Base-by-base conservation (phyloP, 176 grass and related monocot species). In the Carex cristatella region DNA sequence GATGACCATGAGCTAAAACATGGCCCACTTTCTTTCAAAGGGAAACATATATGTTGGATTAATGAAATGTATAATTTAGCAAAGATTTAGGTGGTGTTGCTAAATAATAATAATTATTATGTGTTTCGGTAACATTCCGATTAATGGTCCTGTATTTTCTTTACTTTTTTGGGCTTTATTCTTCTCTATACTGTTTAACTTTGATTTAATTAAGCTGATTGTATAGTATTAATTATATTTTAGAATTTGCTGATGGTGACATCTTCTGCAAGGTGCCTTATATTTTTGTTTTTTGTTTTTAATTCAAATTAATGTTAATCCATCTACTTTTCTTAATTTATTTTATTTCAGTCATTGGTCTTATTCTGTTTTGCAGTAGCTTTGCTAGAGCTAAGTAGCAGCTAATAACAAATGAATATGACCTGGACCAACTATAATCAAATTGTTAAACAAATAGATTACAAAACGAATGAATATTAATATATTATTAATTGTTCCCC, bases 61-160 rank as follows among this genome's bases (percentile, higher is more conserved):
- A 40, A 40, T 40, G 38, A 51, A 74, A 51, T 74, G 56, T 78
- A 42, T 78, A 74, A 44, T 71, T 55, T 76, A 55, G 72, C 72
- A 55, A 76, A 76, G 5, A 78, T 15, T 77, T 77, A 77, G 73
- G 73, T 77, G 73, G 10, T 56, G 27, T 19, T 77, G 73, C 73
- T 56, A 33, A 32, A 77, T 56, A 56, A n/a, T 18, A 32, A 77
- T 56, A 33, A n/a, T 18, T 19, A 71, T 71, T 19, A 7, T 73
- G n/a, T 73, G 48, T 73, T 77, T 77, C 32, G 73, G 49, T 6
- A 77, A 77, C 48, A 77, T 27, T 56, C 27, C 1, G 56, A 23
- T 23, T 23, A 23, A 15, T 77, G 73, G 48, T 54, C 48, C n/a
- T 19, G 10, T 30, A 75, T 53, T 75, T 77, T 77, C 49, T 77